Percentiles rank a stretch among this genome's conserved stretches.
phyloP scores from a whole-genome alignment of 106 monocot genomes.

The Dactylorhiza incarnata region DNA sequence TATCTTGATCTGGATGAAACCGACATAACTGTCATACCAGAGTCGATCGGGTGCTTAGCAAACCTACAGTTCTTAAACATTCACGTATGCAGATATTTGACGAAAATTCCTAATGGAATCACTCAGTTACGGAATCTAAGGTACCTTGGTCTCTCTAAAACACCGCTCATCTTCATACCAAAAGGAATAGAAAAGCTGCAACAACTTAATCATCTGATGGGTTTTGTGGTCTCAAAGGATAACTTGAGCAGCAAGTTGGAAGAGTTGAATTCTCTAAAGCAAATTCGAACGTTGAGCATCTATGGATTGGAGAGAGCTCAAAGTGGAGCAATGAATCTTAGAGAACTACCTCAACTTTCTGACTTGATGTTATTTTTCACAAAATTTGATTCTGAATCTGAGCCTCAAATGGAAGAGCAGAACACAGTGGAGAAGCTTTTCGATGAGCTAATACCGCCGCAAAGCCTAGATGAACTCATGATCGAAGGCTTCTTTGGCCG shows the following conservation, averaged over 20 bases:
- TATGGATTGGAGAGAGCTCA: slow-evolving; percentile 19
- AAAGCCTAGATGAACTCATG: background rate
- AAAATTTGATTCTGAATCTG: background rate
- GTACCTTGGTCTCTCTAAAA: too few species aligned
- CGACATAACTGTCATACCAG: slow-evolving; percentile 11
- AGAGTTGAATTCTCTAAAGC: slow-evolving; percentile 14
- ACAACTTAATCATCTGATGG: slow-evolving; percentile 14
- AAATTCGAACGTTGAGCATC: slow-evolving; percentile 11
- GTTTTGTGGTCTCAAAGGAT: background rate
- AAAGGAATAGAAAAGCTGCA: slow-evolving; percentile 16
- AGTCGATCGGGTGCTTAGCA: slow-evolving; percentile 16
- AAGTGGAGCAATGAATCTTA: background rate
- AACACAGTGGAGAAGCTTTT: background rate
- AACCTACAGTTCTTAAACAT: slow-evolving; percentile 21
- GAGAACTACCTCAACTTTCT: background rate
- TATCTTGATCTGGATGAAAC: slow-evolving; percentile 20
- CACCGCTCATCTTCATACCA: slow-evolving; percentile 13
- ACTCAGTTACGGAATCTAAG: slow-evolving; percentile 12
- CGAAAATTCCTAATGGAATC: slow-evolving; percentile 9
- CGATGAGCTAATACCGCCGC: background rate
- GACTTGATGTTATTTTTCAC: background rate
- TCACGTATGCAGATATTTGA: slow-evolving; percentile 5
- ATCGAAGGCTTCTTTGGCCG: background rate
- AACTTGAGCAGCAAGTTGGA: slow-evolving; percentile 9
- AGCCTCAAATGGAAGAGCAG: background rate